Percentiles rank a stretch among this genome's conserved stretches.
Evolutionary conservation across 495 filamentous ascomycete genomes (phyloP).

Genomic region (Tuber brumale): DNA sequence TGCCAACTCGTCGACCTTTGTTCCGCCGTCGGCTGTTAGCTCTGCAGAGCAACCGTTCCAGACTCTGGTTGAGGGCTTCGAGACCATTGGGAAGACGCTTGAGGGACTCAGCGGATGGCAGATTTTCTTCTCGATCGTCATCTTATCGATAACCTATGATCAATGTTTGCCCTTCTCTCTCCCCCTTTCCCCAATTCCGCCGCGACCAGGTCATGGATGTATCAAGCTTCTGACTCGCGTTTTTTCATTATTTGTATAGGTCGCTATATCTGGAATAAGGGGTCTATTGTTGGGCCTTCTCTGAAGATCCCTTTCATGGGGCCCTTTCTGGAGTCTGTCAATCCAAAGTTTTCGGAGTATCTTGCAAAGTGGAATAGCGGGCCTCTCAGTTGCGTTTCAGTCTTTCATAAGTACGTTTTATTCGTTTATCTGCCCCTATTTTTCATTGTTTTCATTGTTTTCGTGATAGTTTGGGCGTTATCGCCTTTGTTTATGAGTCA

Average conservation of each 20-base stretch:
- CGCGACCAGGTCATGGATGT: constrained; percentile 46
- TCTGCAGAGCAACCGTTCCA: constrained; percentile 39
- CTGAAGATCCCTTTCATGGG: constrained; percentile 93
- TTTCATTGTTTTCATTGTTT: background rate
- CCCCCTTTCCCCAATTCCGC: constrained; percentile 1
- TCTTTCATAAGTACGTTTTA: constrained; percentile 89
- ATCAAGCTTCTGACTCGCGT: background rate
- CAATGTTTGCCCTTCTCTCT: constrained; percentile 53
- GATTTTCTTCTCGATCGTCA: constrained; percentile 44
- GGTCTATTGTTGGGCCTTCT: constrained; percentile 70
- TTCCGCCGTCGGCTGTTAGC: constrained; percentile 33
- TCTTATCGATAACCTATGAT: constrained; percentile 43
- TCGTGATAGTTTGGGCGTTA: background rate
- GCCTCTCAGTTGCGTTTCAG: constrained; percentile 88
- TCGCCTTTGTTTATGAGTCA: background rate
- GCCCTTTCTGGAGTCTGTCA: constrained; percentile 84
- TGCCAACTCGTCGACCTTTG: constrained; percentile 25
- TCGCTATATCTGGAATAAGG: constrained; percentile 79
- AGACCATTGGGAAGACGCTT: constrained; percentile 36
- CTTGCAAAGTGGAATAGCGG: constrained; percentile 86
- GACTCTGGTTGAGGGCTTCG: constrained; percentile 27
- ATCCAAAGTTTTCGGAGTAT: constrained; percentile 88
- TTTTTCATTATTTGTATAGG: constrained; percentile 49
- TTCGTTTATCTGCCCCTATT: background rate
- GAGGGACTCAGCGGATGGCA: constrained; percentile 39